A percentile compares a stretch with the other conserved stretches of the same genome.
Evolutionary conservation across 805 yeast species (phyloP).

Genomic region (Suhomyces canberraensis): DNA sequence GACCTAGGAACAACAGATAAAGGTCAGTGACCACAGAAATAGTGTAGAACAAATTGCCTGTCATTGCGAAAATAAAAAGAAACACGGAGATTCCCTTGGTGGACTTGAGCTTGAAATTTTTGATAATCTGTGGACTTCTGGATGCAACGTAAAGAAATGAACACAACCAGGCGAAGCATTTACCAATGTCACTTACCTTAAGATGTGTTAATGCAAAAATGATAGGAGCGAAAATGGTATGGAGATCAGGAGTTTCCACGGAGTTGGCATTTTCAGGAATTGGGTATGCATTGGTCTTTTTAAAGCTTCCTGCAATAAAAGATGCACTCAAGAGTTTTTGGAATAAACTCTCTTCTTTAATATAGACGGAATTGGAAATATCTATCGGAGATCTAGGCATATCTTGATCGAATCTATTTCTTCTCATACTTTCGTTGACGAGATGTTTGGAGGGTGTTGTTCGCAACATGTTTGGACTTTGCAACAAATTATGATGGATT

Average conservation of each 20-base stretch:
- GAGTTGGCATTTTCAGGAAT: not conserved
- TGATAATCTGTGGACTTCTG: constrained; percentile 34
- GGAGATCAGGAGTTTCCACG: not conserved
- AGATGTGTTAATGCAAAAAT: not conserved
- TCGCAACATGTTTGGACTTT: constrained; percentile 35
- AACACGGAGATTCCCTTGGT: constrained; percentile 35
- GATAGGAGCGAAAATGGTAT: not conserved
- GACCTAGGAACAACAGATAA: constrained; percentile 13
- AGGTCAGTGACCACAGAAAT: constrained; percentile 31
- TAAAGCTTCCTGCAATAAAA: constrained; percentile 11
- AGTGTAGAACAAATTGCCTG: constrained; percentile 35
- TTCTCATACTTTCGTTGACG: constrained; percentile 10
- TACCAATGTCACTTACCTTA: constrained; percentile 18
- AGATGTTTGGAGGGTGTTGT: constrained; percentile 13
- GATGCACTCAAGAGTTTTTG: constrained; percentile 14
- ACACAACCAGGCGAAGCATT: constrained; percentile 32
- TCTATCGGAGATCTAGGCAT: constrained; percentile 8
- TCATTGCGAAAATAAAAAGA: constrained; percentile 33
- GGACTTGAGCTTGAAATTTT: constrained; percentile 27
- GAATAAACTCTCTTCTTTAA: constrained; percentile 6
- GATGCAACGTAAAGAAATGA: constrained; percentile 30
- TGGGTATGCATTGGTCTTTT: constrained; percentile 12
- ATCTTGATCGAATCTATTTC: constrained; percentile 21
- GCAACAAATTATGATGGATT: constrained; percentile 36
- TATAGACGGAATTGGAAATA: constrained; percentile 5